A percentile compares a stretch with the other conserved stretches of the same genome.
Conservation (phyloP, 768 basidiomycete genomes). For the Rhodotorula toruloides region DNA sequence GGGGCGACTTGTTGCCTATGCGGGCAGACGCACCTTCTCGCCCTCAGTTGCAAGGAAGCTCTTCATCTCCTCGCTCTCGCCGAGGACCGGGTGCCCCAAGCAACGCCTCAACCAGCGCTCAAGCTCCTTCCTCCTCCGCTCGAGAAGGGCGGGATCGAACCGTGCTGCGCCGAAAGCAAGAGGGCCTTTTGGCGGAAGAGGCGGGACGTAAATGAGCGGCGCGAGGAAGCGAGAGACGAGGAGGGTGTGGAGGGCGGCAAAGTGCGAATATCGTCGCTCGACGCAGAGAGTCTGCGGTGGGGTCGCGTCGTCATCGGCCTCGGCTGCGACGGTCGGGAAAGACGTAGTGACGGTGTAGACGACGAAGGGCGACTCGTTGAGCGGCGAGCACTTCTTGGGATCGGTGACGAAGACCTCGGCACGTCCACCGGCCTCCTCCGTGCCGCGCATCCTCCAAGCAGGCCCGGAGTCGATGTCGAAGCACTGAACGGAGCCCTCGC, state of each 20-base stretch:
- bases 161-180: slow-evolving; percentile 59
- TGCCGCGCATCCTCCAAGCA: not conserved
- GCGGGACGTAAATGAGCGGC: slow-evolving; percentile 65
- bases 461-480: slow-evolving; percentile 35
- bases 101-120: slow-evolving; percentile 69
- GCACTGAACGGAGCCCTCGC: not conserved
- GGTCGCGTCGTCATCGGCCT: not conserved
- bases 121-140: slow-evolving; percentile 71
- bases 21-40: slow-evolving; percentile 57
- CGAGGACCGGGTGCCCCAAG: slow-evolving; percentile 67
- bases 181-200: slow-evolving; percentile 71
- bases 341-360: slow-evolving; percentile 69
- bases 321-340: slow-evolving; percentile 51
- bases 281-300: slow-evolving; percentile 59
- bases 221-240: slow-evolving; percentile 61
- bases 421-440: slow-evolving; percentile 50
- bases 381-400: slow-evolving; percentile 66
- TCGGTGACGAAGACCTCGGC: slow-evolving; percentile 74
- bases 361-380: slow-evolving; percentile 62
- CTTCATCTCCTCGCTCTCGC: slow-evolving; percentile 71
- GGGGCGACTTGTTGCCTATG: too few species aligned
- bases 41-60: slow-evolving; percentile 73
- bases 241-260: slow-evolving; percentile 68
- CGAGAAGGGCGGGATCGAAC: slow-evolving; percentile 74
- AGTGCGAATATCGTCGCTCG: slow-evolving; percentile 76